phyloP scores from a whole-genome alignment of 2,329 filamentous ascomycete genomes.

The Exserohilum turcica region DNA sequence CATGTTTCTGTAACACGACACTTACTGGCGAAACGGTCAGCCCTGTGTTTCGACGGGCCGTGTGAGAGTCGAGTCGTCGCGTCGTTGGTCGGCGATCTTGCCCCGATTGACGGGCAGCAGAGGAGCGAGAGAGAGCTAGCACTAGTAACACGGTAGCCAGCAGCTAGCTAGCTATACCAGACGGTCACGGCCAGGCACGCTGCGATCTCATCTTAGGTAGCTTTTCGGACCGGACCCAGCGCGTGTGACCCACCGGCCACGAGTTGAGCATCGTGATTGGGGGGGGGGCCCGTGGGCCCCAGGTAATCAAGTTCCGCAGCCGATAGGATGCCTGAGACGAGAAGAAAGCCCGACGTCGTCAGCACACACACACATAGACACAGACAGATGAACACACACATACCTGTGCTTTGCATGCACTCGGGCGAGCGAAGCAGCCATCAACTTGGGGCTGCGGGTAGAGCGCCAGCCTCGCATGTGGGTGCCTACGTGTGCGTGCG shows the following conservation, averaged over 20 bases:
- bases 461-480: constrained; percentile 7
- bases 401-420: too few relatives aligned
- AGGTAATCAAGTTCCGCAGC: constrained; percentile 3
- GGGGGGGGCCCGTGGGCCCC: constrained; percentile 9
- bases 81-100: constrained; percentile 25
- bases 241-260: constrained; percentile 9
- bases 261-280: constrained; percentile 12
- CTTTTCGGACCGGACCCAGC: constrained; percentile 20
- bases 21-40: constrained; percentile 15
- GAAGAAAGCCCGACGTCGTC: constrained; percentile 16
- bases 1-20: constrained; percentile 5
- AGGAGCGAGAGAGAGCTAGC: too few relatives aligned
- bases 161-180: too few relatives aligned
- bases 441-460: constrained; percentile 6
- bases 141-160: too few relatives aligned
- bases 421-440: constrained; percentile 13
- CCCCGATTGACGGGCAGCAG: background rate
- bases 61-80: constrained; percentile 34
- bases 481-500: too few relatives aligned
- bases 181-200: constrained; percentile 21
- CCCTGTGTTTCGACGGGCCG: constrained; percentile 32
- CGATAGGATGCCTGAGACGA: constrained; percentile 12
- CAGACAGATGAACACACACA: background rate
- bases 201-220: constrained; percentile 14
- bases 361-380: background rate